Evolutionary conservation across 306 rosid species (phyloP), one percentile per base, ranked within the genome.

Genomic region (Vigna hirtella): DNA sequence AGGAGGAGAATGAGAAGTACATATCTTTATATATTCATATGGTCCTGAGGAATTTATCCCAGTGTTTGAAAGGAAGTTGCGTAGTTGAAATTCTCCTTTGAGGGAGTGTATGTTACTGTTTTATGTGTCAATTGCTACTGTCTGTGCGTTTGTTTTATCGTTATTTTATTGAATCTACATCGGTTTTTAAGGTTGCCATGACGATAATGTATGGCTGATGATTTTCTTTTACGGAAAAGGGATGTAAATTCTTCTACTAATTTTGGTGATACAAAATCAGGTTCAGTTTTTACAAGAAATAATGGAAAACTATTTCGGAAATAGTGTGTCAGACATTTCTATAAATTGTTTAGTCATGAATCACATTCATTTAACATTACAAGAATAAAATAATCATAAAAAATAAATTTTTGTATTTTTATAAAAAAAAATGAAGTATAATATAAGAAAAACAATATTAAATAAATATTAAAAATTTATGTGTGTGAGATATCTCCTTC

Each of bases 31-130:
- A 40, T 58, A 68, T 72, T 79, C 74, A 64, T 1, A 42, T 79
- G 83, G 83, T 79, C 83, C 83, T 52, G 0, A 40, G 74, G 79
- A 79, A 79, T 79, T 79, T 64, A 61, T 79, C 40, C 73, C 40
- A 17, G 48, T 1, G 73, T 64, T 62, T 63, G 56, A 38, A 28
- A 38, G 30, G 22, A 51, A 40, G 73, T 28, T 52, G 40, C 18
- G 6, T 6, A 17, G 40, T 62, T 51, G 57, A 51, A 51, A 72
- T 79, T 52, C 78, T 62, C 34, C 62, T 70, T 70, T 51, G 16
- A 34, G 40, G 56, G 78, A 57, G 78, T 58, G 56, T 10, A 42
- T 9, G 42, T 42, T 43, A 56, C 53, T 24, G n/a, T 42, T 57
- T 42, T 43, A 24, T 40, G 5, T 56, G 77, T 52, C 77, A 57